These are phyloP conservation scores for Immersiella caudata DNA, from an alignment of 495 filamentous ascomycete genomes.

Conservation along the genomic window DNA sequence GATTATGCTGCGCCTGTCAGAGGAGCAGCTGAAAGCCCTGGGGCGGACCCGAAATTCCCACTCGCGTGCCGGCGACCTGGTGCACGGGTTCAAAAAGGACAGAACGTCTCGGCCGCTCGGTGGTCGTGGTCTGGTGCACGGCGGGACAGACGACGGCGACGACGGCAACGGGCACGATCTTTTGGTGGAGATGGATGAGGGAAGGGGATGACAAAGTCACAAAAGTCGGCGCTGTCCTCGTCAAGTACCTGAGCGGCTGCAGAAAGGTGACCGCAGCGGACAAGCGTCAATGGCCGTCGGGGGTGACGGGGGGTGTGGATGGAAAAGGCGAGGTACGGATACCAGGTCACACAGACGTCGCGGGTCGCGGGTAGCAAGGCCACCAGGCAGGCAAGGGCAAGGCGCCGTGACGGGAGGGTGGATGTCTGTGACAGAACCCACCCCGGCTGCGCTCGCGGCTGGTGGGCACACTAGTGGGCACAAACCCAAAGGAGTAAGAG, in stretches of 20 bases:
- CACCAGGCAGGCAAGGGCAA: background rate
- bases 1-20: conserved; percentile 49
- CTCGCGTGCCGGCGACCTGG: conserved; percentile 5
- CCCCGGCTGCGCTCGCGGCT: background rate
- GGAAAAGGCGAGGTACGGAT: conserved; percentile 9
- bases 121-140: background rate
- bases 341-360: conserved; percentile 17
- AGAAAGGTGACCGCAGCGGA: conserved; percentile 18
- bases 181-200: conserved; percentile 8
- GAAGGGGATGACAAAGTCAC: conserved; percentile 10
- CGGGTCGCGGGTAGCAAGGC: conserved; percentile 13
- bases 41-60: background rate
- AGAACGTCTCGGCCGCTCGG: conserved; percentile 7
- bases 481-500: background rate
- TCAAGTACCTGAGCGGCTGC: conserved; percentile 26
- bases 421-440: conserved; percentile 14
- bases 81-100: conserved; percentile 8
- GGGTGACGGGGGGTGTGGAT: conserved; percentile 13
- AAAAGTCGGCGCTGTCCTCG: conserved; percentile 19
- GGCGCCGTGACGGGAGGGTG: conserved; percentile 11
- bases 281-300: conserved; percentile 24
- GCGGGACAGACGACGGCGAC: background rate
- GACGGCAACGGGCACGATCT: conserved; percentile 10
- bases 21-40: conserved; percentile 10
- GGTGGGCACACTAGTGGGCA: background rate